Evolutionary conservation across 495 filamentous ascomycete species (phyloP).

Genomic region (Penicillium atrosanguineum): DNA sequence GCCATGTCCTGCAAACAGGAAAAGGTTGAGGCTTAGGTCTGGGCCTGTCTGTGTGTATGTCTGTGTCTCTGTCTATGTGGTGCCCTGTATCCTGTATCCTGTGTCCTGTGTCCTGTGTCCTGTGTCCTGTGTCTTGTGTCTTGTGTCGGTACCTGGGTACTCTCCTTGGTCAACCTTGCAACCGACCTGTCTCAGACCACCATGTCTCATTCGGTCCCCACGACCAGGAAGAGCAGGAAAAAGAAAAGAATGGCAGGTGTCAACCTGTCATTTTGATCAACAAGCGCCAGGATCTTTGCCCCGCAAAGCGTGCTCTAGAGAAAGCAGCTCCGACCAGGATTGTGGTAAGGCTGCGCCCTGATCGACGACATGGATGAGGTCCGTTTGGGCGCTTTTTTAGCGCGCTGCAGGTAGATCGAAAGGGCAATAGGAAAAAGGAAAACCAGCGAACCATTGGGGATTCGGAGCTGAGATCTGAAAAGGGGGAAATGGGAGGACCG

Average conservation of each 20-base stretch:
- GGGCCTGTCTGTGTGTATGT: too few relatives aligned
- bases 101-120: too few relatives aligned
- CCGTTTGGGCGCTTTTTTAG: constrained; percentile 16
- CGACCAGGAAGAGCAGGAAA: constrained; percentile 3
- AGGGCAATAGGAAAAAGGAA: constrained; percentile 23
- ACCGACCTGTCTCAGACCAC: not conserved
- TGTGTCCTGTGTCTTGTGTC: too few relatives aligned
- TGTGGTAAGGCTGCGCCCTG: constrained; percentile 12
- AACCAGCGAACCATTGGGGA: constrained; percentile 8
- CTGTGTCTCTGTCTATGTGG: too few relatives aligned
- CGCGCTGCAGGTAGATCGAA: constrained; percentile 25
- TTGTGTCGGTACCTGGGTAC: too few relatives aligned
- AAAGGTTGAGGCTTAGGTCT: constrained; percentile 11
- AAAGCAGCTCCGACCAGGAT: constrained; percentile 13
- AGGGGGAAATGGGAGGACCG: constrained; percentile 3
- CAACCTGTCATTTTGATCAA: constrained; percentile 29
- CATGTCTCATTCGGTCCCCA: constrained; percentile 11
- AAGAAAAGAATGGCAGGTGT: constrained; percentile 16
- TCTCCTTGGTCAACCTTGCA: too few relatives aligned
- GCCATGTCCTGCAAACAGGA: not conserved
- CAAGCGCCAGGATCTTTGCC: constrained; percentile 6
- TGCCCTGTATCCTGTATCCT: too few relatives aligned
- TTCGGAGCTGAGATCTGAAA: constrained; percentile 11
- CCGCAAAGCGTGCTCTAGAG: constrained; percentile 15
- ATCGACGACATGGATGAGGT: constrained; percentile 23